These are phyloP conservation scores for Metahyphopichia silvanorum DNA, from an alignment of 805 yeast genomes.

Conservation along the genomic window DNA sequence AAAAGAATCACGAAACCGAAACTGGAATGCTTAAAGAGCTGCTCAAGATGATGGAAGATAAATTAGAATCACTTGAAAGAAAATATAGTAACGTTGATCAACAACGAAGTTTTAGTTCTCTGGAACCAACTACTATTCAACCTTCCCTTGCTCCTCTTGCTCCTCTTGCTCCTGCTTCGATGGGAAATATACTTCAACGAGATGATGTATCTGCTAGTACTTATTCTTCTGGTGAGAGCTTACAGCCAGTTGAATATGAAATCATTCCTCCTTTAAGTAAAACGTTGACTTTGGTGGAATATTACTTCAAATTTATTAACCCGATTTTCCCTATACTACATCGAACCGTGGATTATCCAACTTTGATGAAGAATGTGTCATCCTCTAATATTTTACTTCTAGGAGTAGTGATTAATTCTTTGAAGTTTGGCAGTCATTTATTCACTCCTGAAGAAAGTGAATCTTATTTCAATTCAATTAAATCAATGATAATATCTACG, in stretches of 20 bases:
- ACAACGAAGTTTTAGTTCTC: too few species aligned
- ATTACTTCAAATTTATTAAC: conserved; percentile 9
- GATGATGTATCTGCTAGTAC: too few species aligned
- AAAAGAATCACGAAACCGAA: conserved; percentile 7
- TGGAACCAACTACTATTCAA: too few species aligned
- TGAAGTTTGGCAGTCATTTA: conserved; percentile 6
- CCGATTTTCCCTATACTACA: conserved; percentile 13
- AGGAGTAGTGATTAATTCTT: conserved; percentile 8
- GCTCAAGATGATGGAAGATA: conserved; percentile 6
- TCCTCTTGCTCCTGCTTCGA: too few species aligned
- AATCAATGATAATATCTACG: conserved; percentile 7
- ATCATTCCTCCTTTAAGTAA: conserved; percentile 6
- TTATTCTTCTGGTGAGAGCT: too few species aligned
- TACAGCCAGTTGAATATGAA: background rate
- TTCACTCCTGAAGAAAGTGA: conserved; percentile 5
- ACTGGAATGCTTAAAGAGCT: conserved; percentile 6
- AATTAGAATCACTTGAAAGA: conserved; percentile 5
- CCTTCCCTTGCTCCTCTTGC: too few species aligned
- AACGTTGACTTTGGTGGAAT: conserved; percentile 6
- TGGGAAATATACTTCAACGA: too few species aligned
- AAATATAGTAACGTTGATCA: background rate
- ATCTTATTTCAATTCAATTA: conserved; percentile 5
- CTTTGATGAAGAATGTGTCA: conserved; percentile 1
- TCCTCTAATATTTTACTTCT: conserved; percentile 6
- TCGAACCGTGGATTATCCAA: conserved; percentile 6